Evolutionary conservation across 495 filamentous ascomycete genomes (phyloP).

Genomic region (Symbiotaphrina buchneri): DNA sequence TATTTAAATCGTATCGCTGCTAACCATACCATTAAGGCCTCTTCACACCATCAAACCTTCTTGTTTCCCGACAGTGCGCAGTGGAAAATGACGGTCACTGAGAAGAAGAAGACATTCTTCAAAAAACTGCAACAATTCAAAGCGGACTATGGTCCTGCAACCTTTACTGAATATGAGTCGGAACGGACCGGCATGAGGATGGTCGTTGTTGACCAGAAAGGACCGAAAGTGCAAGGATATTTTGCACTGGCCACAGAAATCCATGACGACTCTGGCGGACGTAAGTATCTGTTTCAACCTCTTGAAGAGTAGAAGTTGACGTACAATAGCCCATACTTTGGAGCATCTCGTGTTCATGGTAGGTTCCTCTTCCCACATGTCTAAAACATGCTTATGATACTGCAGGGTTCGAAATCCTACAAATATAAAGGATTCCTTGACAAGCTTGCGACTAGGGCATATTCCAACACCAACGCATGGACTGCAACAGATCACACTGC

Average conservation of each 20-base stretch:
- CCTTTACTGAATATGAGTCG: conserved; percentile 73
- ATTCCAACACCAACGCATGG: conserved; percentile 91
- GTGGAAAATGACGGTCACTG: too few relatives aligned
- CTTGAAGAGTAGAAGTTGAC: conserved; percentile 1
- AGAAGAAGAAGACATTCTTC: conserved; percentile 37
- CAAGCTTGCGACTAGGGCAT: conserved; percentile 77
- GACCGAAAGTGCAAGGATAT: conserved; percentile 83
- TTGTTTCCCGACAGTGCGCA: too few relatives aligned
- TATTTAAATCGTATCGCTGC: too few relatives aligned
- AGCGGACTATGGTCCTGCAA: conserved; percentile 66
- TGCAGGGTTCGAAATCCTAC: conserved; percentile 68
- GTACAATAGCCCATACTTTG: conserved; percentile 48
- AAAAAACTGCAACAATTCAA: conserved; percentile 65
- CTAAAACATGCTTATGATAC: neutral
- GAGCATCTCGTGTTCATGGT: conserved; percentile 93
- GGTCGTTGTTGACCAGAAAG: conserved; percentile 73
- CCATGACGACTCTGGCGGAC: conserved; percentile 85
- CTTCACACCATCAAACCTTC: too few relatives aligned
- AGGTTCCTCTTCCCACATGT: neutral
- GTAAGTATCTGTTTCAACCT: conserved; percentile 5
- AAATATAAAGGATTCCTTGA: conserved; percentile 87
- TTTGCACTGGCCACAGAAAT: conserved; percentile 96
- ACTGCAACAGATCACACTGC: conserved; percentile 91
- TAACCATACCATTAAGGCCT: too few relatives aligned
- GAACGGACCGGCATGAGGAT: conserved; percentile 83